phyloP scores from a whole-genome alignment of 768 basidiomycete genomes.

The Pisolithus microcarpus region DNA sequence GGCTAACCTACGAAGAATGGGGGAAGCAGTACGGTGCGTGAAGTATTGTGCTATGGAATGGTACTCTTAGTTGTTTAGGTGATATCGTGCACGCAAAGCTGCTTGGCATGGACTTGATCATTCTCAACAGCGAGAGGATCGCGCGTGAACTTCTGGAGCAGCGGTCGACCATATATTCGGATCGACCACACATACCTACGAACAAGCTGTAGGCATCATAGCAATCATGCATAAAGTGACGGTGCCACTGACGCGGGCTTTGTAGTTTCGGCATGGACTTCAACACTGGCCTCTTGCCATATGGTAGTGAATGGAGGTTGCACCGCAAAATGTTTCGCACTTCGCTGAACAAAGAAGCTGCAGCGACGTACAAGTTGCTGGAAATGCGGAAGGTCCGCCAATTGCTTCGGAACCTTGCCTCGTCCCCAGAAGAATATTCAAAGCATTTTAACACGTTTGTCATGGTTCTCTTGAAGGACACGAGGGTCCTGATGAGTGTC shows the following conservation, averaged over 20 bases:
- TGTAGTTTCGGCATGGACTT: constrained; percentile 27
- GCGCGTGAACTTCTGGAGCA: constrained; percentile 20
- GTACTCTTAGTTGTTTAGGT: constrained; percentile 7
- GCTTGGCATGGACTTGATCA: constrained; percentile 22
- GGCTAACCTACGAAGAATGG: constrained; percentile 29
- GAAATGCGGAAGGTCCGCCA: constrained; percentile 16
- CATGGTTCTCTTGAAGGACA: constrained; percentile 3
- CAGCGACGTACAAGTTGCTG: constrained; percentile 8
- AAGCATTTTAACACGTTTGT: constrained; percentile 18
- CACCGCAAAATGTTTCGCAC: constrained; percentile 24
- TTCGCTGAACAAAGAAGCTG: constrained; percentile 13
- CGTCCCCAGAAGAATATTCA: constrained; percentile 8
- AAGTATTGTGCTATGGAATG: neutral
- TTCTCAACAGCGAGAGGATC: constrained; percentile 16
- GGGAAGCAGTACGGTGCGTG: constrained; percentile 23
- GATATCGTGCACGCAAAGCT: constrained; percentile 19
- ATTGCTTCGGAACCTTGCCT: constrained; percentile 17
- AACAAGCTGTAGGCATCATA: constrained; percentile 13
- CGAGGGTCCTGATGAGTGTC: neutral
- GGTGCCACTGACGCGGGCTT: neutral
- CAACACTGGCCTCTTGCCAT: constrained; percentile 20
- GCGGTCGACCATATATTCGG: constrained; percentile 23
- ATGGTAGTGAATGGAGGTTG: constrained; percentile 23
- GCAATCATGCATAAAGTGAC: too few species aligned
- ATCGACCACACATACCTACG: constrained; percentile 17